Percentiles rank a stretch among this genome's conserved stretches.
phyloP scores from a whole-genome alignment of 495 filamentous ascomycete genomes.

The Trichoderma orchidacearum region DNA sequence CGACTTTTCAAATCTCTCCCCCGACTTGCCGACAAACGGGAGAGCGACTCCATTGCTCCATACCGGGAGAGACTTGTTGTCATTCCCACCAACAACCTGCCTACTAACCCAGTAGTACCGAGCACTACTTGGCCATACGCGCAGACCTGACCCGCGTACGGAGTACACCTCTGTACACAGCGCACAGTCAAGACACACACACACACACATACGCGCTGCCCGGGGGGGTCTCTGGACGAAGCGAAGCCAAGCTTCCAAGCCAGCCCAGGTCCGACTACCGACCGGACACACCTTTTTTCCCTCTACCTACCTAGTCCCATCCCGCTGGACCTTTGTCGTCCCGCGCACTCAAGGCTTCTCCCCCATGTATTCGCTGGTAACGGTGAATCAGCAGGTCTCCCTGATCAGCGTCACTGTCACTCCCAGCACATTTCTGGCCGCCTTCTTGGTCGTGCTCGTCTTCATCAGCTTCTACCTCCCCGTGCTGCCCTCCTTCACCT shows the following conservation, averaged over 20 bases:
- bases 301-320: background rate
- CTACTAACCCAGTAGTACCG: no score
- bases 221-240: background rate
- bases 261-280: background rate
- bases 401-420: slow-evolving; percentile 38
- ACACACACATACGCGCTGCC: background rate
- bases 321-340: slow-evolving; percentile 1
- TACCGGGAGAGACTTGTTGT: no score
- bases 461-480: slow-evolving; percentile 36
- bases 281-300: background rate
- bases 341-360: background rate
- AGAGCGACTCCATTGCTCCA: no score
- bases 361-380: slow-evolving; percentile 31
- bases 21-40: no score
- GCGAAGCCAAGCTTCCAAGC: background rate
- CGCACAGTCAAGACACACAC: no score
- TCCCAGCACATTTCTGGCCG: slow-evolving; percentile 35
- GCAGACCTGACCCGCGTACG: no score
- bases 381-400: slow-evolving; percentile 39
- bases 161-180: no score
- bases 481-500: slow-evolving; percentile 7
- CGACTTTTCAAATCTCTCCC: no score
- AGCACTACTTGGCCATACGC: no score
- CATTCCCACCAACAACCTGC: no score
- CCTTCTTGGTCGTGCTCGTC: slow-evolving; percentile 34